Evolutionary conservation across 352 stramenopile species (phyloP), one percentile per base, ranked within the genome.

Genomic region (Globisporangium viniferum): DNA sequence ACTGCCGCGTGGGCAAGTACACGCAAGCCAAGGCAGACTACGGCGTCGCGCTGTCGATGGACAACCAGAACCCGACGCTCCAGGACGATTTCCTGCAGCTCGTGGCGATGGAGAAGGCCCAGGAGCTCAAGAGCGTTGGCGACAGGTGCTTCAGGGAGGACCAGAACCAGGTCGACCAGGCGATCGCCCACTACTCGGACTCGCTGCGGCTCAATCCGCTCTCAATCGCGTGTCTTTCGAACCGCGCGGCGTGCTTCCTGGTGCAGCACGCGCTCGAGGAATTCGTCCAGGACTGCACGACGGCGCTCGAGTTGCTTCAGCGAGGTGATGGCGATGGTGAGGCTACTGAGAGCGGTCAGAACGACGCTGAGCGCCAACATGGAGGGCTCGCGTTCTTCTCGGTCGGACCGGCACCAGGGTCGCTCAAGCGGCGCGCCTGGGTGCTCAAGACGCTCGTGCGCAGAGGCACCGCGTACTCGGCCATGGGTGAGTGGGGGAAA

Each of bases 371-470:
- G 29, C 59, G 65, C 54, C 57, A 44, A 44, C 36, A 69, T 2
- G 64, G 60, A 10, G 58, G 70, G 20, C 74, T 92, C n/a, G 74
- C 79, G 8, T 91, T 89, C 36, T 93, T 88, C 57, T 80, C 77
- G 0, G 75, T 79, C 14, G 77, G 78, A 2, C 87, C 87, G 39
- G 70, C 81, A 0, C 66, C 83, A 48, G 85, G 87, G 1, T 84
- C 82, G 20, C 22, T 58, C 4, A 81, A 91, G 66, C 82, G 87
- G n/a, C 79, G 83, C 18, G 72, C 66, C 14, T 94, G 84, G 82
- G 87, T 94, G 0, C 66, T 94, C n/a, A 89, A 90, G 68, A 92
- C 86, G 1, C 73, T 94, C 3, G 81, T 92, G 44, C 78, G 84
- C 59, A 81, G 87, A 12, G 87, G 82, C 41, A 80, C 81, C 6